Base-by-base conservation (phyloP, 169 alveolate genomes). In the Cryptosporidium felis region DNA sequence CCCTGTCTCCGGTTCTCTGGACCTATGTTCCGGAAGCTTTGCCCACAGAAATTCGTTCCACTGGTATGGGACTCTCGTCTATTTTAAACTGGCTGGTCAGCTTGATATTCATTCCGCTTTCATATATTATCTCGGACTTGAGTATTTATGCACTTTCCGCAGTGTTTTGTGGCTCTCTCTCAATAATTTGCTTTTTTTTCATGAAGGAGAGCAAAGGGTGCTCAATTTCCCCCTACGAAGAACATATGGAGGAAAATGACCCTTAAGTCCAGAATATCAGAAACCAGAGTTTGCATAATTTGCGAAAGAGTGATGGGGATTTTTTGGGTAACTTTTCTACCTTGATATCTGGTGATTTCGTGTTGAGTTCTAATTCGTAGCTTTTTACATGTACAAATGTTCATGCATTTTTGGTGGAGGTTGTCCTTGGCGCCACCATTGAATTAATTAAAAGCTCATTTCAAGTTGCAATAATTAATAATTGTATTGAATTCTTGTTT, bases 201-300 rank as follows among this genome's bases (percentile, higher is more conserved):
- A 74, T 74, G 85, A 74, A 53, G 12, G 85, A 74, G 47, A 74
- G 74, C 0, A 74, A 74, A 21, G 85, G 85, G n/a, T 74, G 85
- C 16, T 26, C 74, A 12, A 18, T 53, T 5, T 74, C 85, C 0
- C 85, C 85, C 8, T 74, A 74, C 23, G 85, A 74, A 1, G 12
- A 42, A 42, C 10, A 42, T 14, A 42, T 42, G 51, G 16, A 42
- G 51, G 51, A 14, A 14, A 42, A 42, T 14, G 51, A 44, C n/a
- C n/a, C n/a, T n/a, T n/a, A n/a, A n/a, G n/a, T n/a, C n/a, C n/a
- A n/a, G n/a, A n/a, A n/a, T n/a, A n/a, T n/a, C n/a, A n/a, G n/a
- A n/a, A n/a, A n/a, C n/a, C n/a, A n/a, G n/a, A n/a, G n/a, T n/a
- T n/a, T n/a, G n/a, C n/a, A n/a, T n/a, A n/a, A n/a, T n/a, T n/a